Conservation (phyloP, 129 eudicot genomes). For the Centaurea solstitialis region DNA sequence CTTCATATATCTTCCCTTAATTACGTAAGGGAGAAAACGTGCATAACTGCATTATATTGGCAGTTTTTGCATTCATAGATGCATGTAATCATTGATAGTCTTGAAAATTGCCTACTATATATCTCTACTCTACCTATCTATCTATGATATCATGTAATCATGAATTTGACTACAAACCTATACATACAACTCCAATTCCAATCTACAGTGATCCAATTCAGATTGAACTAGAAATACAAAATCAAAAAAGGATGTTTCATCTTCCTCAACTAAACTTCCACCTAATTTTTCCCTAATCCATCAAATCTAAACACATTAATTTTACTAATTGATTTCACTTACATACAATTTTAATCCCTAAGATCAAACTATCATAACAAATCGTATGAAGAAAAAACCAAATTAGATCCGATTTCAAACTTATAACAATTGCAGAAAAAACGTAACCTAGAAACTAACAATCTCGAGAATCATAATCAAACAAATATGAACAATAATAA, state of each 20-base stretch:
- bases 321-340: background rate
- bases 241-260: background rate
- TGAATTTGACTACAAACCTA: background rate
- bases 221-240: background rate
- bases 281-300: background rate
- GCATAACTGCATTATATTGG: too few species aligned
- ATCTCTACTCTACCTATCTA: background rate
- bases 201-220: background rate
- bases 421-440: background rate
- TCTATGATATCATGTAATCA: background rate
- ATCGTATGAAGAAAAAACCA: too few species aligned
- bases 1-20: too few species aligned
- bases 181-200: background rate
- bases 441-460: background rate
- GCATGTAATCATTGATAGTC: slow-evolving; percentile 1
- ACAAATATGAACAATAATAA: background rate
- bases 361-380: too few species aligned
- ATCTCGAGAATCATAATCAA: background rate
- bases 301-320: background rate
- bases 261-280: background rate
- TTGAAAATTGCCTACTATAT: background rate
- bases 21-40: background rate
- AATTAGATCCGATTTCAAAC: background rate
- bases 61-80: background rate
- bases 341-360: background rate